Conservation (phyloP, 2,329 filamentous ascomycete genomes). For the Diplodia seriata region DNA sequence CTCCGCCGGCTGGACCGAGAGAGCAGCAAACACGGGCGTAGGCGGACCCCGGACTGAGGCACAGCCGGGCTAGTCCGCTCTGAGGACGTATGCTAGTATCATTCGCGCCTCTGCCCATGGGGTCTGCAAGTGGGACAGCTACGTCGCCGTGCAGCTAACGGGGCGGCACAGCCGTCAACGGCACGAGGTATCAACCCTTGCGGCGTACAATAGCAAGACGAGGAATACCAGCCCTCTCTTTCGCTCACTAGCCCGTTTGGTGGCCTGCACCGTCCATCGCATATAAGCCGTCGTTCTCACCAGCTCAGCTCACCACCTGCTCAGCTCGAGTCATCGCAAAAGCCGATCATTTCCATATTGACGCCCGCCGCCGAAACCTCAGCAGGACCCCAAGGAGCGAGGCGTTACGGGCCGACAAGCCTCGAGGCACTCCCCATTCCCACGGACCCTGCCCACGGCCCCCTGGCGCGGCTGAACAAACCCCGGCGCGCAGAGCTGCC, state of each 20-base stretch:
- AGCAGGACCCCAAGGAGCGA: background rate
- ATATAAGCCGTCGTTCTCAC: constrained; percentile 6
- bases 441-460: background rate
- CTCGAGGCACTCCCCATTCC: constrained; percentile 2
- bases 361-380: background rate
- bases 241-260: background rate
- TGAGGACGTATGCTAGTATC: background rate
- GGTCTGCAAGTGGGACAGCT: constrained; percentile 6
- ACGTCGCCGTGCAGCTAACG: background rate
- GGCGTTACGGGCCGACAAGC: constrained; percentile 17
- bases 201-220: background rate
- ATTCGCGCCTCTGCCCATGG: constrained; percentile 4
- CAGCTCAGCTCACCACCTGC: constrained; percentile 19
- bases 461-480: constrained; percentile 7
- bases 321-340: constrained; percentile 17
- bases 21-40: constrained; percentile 13
- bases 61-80: background rate
- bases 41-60: constrained; percentile 4
- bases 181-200: background rate
- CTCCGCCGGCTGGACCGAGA: background rate
- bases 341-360: constrained; percentile 9
- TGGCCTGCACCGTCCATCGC: no score
- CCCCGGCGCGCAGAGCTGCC: background rate
- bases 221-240: background rate
- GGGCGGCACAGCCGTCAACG: constrained; percentile 1